Evolutionary conservation across 352 stramenopile genomes (phyloP), one percentile per base, ranked within the genome.

Genomic region (Phytophthora niederhauseri): DNA sequence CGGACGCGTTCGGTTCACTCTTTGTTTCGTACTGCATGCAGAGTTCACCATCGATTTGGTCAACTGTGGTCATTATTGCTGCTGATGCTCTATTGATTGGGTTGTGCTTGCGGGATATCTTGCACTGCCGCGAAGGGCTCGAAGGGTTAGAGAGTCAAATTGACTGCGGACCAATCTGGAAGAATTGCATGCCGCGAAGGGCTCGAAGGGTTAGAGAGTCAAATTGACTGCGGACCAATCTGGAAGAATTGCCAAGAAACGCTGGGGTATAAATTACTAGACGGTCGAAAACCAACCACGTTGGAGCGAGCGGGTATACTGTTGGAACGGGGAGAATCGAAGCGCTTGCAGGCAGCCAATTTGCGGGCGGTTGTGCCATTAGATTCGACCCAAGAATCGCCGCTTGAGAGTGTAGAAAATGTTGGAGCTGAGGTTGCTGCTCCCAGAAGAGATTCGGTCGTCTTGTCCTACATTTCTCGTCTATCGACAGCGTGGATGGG

Each of bases 21-120:
- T 50, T 50, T 50, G 15, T 50, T 4, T 50, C 43, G 5, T 50
- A 50, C 43, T 50, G 17, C n/a, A 50, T 50, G 43, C 43, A 50
- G 43, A 50, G 15, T n/a, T 50, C 43, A 2, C 43, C 43, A 2
- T 50, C 43, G 17, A 14, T 50, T 8, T 50, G 43, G 43, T 22
- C 43, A 9, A 50, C 43, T 50, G n/a, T 50, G 2, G 43, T 22
- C 4, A 9, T 50, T 5, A 50, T 14, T 4, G 15, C 7, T 50
- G 14, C 43, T 0, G 43, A 50, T 2, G 43, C 1, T 22, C 2
- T 19, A 3, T 4, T 50, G 43, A 50, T 50, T 4, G n/a, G 14
- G 15, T 14, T 50, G 7, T 50, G 14, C 14, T 14, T 50, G 6
- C 43, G 43, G 4, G 43, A 50, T 50, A 50, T 50, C n/a, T 20